Evolutionary conservation across 768 basidiomycete species (phyloP), one percentile per base, ranked within the genome.

Genomic region (Galerina sulciceps): DNA sequence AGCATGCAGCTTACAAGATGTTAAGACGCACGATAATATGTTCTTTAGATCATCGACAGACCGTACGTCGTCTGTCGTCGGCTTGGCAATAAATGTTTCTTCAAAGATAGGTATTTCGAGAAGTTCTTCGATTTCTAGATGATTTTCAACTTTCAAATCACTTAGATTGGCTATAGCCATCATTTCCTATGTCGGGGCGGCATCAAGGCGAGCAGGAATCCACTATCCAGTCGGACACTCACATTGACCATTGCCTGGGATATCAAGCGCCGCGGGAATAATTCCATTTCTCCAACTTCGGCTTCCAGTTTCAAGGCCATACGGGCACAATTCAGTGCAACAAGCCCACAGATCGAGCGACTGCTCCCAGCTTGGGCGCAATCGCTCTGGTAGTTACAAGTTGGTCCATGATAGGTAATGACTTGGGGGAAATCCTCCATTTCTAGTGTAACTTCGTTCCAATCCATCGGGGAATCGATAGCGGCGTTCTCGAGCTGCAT

Each of bases 71-170:
- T 20, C 34, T 18, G 31, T 37, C 35, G n/a, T 10, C 14, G 38
- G 40, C 44, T 37, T 52, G 15, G 43, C 46, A 5, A 6, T 23
- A 36, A 64, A 36, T 17, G 65, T 43, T 17, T 60, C 41, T 49
- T 66, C 48, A 38, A 69, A 69, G 38, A 69, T 64, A 26, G 68
- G 68, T 4, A 69, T 17, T 31, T 57, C 46, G 22, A 69, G 60
- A 17, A 66, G 55, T 13, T 65, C 61, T 20, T 57, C 50, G 31
- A 69, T 22, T 6, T 60, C 50, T 14, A 65, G 18, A 46, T 63
- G 50, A 22, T 23, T 26, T 42, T 47, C 17, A 10, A 22, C 31
- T 26, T 43, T 18, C 10, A 65, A 42, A 17, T 58, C 45, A 13
- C 51, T 23, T 38, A 36, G 38, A 10, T 51, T 48, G n/a, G 40